Evolutionary conservation across 1,284 basidiomycete species (phyloP), one percentile per base, ranked within the genome.

Genomic region (Coniferiporia sulphurascens): DNA sequence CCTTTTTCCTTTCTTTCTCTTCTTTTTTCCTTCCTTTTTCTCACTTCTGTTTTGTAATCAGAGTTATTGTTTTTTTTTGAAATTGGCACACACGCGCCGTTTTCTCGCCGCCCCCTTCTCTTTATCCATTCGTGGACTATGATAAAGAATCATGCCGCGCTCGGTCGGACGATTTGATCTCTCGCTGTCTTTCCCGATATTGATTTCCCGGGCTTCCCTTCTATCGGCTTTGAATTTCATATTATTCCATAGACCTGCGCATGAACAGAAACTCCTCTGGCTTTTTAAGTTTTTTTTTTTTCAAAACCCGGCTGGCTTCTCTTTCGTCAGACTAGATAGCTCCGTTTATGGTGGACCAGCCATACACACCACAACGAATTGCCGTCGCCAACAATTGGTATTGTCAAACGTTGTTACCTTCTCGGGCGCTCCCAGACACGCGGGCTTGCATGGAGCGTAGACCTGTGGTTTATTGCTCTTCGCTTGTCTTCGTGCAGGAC

Each of bases 11-110:
- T 27, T 27, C 27, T 5, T 27, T 27, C 27, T 5, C 5, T 27
- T 27, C n/a, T 27, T 27, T 27, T 27, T 27, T 27, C 27, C 27
- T 27, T 27, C 27, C 27, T 27, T 27, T 27, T 27, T 27, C 27
- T 27, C 5, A 27, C 27, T 27, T 27, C 27, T 27, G 27, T 27
- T 27, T 27, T 27, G 27, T 27, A 27, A 27, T 27, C 27, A 27
- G 27, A 27, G 27, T 27, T 27, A n/a, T n/a, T n/a, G n/a, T n/a
- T 27, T 27, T 27, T 27, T 27, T 3, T 27, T 27, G 27, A 2
- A 27, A 41, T 58, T 58, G 51, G 56, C 41, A 58, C 46, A 32
- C 27, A 17, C 36, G 56, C 52, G 52, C 50, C 51, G 56, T 52
- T 41, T 53, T 52, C 41, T 41, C 51, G 44, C 56, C 56, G 56